These are phyloP conservation scores for Phylloporus sp. DNA, from an alignment of 768 basidiomycete genomes.

Conservation along the genomic window DNA sequence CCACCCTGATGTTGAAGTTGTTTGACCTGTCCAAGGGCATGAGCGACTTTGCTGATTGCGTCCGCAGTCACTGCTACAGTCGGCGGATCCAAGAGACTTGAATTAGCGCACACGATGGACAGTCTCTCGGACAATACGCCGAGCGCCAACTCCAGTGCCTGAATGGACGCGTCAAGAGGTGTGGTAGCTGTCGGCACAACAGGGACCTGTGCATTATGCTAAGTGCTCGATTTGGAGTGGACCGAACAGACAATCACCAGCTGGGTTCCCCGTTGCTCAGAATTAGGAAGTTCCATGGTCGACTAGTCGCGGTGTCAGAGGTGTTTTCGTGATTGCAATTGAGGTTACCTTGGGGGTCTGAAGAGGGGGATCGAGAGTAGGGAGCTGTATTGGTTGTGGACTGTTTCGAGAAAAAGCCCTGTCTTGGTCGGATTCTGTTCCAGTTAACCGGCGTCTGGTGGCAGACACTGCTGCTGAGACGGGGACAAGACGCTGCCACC, in stretches of 20 bases:
- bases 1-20: slow-evolving; percentile 45
- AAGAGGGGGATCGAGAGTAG: slow-evolving; percentile 30
- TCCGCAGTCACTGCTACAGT: slow-evolving; percentile 62
- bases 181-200: slow-evolving; percentile 9
- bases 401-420: slow-evolving; percentile 15
- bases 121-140: slow-evolving; percentile 50
- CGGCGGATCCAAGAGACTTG: slow-evolving; percentile 39
- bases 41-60: slow-evolving; percentile 60
- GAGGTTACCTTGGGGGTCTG: slow-evolving; percentile 26
- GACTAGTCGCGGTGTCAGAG: slow-evolving; percentile 18
- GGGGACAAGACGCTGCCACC: slow-evolving; percentile 43
- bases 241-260: slow-evolving; percentile 8
- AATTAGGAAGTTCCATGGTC: slow-evolving; percentile 15
- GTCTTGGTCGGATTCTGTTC: slow-evolving; percentile 9
- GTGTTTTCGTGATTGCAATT: background rate
- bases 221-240: background rate
- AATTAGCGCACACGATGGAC: slow-evolving; percentile 38
- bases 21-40: slow-evolving; percentile 58
- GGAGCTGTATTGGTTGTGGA: slow-evolving; percentile 32
- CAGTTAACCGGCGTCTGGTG: slow-evolving; percentile 2
- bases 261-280: slow-evolving; percentile 17
- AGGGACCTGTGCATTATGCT: slow-evolving; percentile 16
- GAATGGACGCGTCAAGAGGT: slow-evolving; percentile 32
- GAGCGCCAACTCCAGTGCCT: slow-evolving; percentile 52
- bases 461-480: slow-evolving; percentile 9